These are phyloP conservation scores for Rubroboletus satanas DNA, from an alignment of 768 basidiomycete genomes.

Conservation along the genomic window DNA sequence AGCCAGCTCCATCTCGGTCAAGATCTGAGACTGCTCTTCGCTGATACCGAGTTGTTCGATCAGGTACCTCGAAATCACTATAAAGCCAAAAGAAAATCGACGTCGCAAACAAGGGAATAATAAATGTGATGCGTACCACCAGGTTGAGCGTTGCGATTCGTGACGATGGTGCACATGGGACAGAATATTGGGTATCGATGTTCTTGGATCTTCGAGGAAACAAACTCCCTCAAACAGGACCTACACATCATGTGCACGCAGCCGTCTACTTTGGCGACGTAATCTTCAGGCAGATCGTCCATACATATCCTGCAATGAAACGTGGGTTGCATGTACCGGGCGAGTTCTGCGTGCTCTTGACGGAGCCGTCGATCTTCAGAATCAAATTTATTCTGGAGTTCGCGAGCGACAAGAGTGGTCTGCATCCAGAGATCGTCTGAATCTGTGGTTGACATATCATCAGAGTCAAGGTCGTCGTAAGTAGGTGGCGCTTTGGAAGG, in stretches of 20 bases:
- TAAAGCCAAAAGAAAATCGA: background rate
- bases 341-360: constrained; percentile 33
- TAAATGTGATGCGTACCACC: constrained; percentile 27
- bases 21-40: constrained; percentile 38
- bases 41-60: constrained; percentile 45
- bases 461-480: constrained; percentile 15
- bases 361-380: constrained; percentile 38
- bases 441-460: background rate
- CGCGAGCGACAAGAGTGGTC: constrained; percentile 18
- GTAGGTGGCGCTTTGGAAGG: constrained; percentile 10
- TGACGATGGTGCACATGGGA: constrained; percentile 45
- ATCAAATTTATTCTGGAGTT: constrained; percentile 38
- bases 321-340: constrained; percentile 24
- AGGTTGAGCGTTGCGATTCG: constrained; percentile 22
- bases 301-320: constrained; percentile 58
- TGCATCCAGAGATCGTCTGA: constrained; percentile 3
- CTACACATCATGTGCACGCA: constrained; percentile 57
- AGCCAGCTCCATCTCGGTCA: constrained; percentile 46
- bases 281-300: constrained; percentile 44
- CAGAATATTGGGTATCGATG: constrained; percentile 59
- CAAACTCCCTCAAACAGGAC: constrained; percentile 43
- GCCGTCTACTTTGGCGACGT: constrained; percentile 37
- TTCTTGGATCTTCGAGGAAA: constrained; percentile 45
- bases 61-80: constrained; percentile 40
- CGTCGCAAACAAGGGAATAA: background rate